phyloP scores from a whole-genome alignment of 805 yeast species.

The Saturnispora gosingensis region DNA sequence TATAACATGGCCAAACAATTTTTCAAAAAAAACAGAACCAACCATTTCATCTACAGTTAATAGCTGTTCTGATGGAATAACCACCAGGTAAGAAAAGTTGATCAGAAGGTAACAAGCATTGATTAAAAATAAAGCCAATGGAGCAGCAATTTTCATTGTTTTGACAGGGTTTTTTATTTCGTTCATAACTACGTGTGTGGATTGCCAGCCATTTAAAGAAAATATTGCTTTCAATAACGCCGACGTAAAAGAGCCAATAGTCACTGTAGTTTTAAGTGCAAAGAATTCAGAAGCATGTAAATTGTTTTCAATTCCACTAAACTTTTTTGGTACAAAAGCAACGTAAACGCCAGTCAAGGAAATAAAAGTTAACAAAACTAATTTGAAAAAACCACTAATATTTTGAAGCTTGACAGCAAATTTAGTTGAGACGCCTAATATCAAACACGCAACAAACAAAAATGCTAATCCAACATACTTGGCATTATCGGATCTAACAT shows the following conservation, averaged over 20 bases:
- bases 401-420: constrained; percentile 57
- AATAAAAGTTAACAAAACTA: constrained; percentile 45
- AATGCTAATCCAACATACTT: constrained; percentile 35
- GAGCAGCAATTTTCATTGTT: constrained; percentile 47
- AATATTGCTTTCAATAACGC: constrained; percentile 45
- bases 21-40: constrained; percentile 44
- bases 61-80: constrained; percentile 40
- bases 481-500: constrained; percentile 26
- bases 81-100: constrained; percentile 42
- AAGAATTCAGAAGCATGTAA: constrained; percentile 27
- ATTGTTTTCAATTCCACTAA: constrained; percentile 37
- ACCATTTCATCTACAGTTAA: constrained; percentile 38
- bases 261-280: constrained; percentile 23
- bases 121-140: constrained; percentile 35
- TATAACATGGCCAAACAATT: constrained; percentile 38
- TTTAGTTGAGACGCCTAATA: constrained; percentile 52
- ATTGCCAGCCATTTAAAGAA: constrained; percentile 47
- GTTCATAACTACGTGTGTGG: constrained; percentile 44
- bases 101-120: constrained; percentile 38
- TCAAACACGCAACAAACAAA: constrained; percentile 28
- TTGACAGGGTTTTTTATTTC: constrained; percentile 44
- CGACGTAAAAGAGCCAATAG: constrained; percentile 36
- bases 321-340: constrained; percentile 36
- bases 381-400: constrained; percentile 50
- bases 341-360: constrained; percentile 51